Evolutionary conservation across 352 stramenopile species (phyloP), one percentile per base, ranked within the genome.

Genomic region (Globisporangium solare): DNA sequence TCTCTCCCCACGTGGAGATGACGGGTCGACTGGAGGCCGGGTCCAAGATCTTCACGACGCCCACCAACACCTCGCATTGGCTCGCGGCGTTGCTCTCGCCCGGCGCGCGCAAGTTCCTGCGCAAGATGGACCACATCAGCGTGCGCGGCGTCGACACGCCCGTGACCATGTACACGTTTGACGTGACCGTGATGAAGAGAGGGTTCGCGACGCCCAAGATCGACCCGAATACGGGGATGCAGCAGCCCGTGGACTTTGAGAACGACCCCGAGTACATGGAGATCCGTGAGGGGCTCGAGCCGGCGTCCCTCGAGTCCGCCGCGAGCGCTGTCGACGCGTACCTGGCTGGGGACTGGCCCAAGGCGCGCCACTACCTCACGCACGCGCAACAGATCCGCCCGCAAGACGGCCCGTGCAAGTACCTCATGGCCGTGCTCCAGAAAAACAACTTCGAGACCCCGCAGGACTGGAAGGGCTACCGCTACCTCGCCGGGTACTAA

Each of bases 1-100:
- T 99, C 53, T 97, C 88, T 6, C 91, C 96, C 22, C 89, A 97
- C 53, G 94, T 98, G 12, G 94, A 98, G 56, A 90, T 92, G 75
- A 84, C 92, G 10, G 94, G 98, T 56, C 93, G 89, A 17, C 74
- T 99, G 6, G 94, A 99, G 68, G 94, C 88, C 6, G 92, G 79
- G 0, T 98, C 96, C 42, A 98, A 98, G 64, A 95, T 94, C 37
- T 98, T 95, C 54, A 69, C 63, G 41, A 89, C 82, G 6, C 79
- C 81, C 7, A 83, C 95, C 60, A 93, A 95, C 42, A 66, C 95
- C 7, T 94, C 83, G 2, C 86, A 96, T 54, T 95, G 86, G 79
- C 67, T 96, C 17, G 78, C 74, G 17, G 72, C 78, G 14, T 61
- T 96, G 20, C 61, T 94, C 0, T 92, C 81, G 0, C 83, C 83